Evolutionary conservation across 805 yeast species (phyloP), one percentile per base, ranked within the genome.

Genomic region (Ogataea siamensis): DNA sequence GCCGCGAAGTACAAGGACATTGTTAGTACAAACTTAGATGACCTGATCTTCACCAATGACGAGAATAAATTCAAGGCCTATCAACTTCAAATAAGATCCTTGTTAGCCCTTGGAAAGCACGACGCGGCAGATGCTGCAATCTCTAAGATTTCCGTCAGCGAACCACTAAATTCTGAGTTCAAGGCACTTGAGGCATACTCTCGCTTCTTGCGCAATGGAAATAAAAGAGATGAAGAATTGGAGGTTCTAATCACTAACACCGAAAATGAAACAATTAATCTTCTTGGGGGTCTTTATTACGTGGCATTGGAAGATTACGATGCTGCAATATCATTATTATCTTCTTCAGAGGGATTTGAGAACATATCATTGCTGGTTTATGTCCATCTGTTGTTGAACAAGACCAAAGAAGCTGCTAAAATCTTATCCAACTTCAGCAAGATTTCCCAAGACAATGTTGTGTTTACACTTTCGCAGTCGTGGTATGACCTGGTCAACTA

Each of bases 401-500:
- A 70, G 38, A 46, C 67, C 3, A 72, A 68, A 5, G 58, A 63
- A n/a, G 80, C 80, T 2, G 57, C 63, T 40, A 62, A 66, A 40
- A 73, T 70, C 29, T 63, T 78, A 19, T 55, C 55, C 45, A 56
- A 50, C 23, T 72, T 74, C 25, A 67, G 74, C 32, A 51, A 61
- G 19, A 74, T 74, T 56, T 73, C 80, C 23, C 71, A 81, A 49
- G 96, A 88, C 63, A 83, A 79, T 48, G 74, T 89, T 23, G 75
- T 86, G 32, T 77, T 76, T 59, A 89, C 87, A 51, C 71, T 87
- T 21, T 76, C 87, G 20, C 95, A 87, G 58, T 78, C 94, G 11
- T 86, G 89, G 78, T 43, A 44, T 16, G 61, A 59, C 29, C 36
- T 58, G 7, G 62, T 71, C 9, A 68, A 73, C 40, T 64, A 73